Evolutionary conservation across 805 yeast genomes (phyloP).

Genomic region (Yamadazyma takamatsuzukensis): DNA sequence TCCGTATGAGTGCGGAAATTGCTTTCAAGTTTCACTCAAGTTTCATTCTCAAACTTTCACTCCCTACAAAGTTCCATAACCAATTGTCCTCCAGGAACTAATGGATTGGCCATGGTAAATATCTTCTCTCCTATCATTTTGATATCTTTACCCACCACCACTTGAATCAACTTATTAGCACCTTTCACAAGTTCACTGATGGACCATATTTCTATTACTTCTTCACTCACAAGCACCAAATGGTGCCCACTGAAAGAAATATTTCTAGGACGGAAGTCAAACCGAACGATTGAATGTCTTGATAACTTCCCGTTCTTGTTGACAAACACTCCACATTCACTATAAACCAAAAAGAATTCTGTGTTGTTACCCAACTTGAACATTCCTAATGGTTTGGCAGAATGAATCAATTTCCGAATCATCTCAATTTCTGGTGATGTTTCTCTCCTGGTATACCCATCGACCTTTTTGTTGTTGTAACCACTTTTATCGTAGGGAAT

Average conservation of each 20-base stretch:
- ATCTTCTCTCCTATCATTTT: constrained; percentile 20
- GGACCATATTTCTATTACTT: constrained; percentile 67
- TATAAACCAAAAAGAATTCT: constrained; percentile 63
- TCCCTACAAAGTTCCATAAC: constrained; percentile 43
- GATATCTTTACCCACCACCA: constrained; percentile 69
- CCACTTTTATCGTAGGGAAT: constrained; percentile 24
- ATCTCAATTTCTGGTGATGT: constrained; percentile 25
- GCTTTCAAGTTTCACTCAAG: too few relatives aligned
- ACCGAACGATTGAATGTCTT: constrained; percentile 39
- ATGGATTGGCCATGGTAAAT: constrained; percentile 61
- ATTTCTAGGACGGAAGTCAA: constrained; percentile 37
- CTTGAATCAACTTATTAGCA: constrained; percentile 54
- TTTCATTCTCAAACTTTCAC: too few relatives aligned
- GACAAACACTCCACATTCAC: constrained; percentile 63
- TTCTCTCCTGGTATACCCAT: constrained; percentile 24
- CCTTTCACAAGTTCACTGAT: constrained; percentile 45
- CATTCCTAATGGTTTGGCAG: constrained; percentile 58
- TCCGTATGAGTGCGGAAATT: too few relatives aligned
- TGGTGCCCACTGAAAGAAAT: constrained; percentile 32
- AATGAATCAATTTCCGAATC: constrained; percentile 37
- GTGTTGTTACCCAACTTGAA: constrained; percentile 53
- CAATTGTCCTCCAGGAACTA: constrained; percentile 57
- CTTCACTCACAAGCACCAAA: constrained; percentile 52
- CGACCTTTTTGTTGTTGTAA: constrained; percentile 18
- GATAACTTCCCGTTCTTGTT: constrained; percentile 56